These are phyloP conservation scores for Boletus reticulatus DNA, from an alignment of 768 basidiomycete genomes.

Conservation along the genomic window DNA sequence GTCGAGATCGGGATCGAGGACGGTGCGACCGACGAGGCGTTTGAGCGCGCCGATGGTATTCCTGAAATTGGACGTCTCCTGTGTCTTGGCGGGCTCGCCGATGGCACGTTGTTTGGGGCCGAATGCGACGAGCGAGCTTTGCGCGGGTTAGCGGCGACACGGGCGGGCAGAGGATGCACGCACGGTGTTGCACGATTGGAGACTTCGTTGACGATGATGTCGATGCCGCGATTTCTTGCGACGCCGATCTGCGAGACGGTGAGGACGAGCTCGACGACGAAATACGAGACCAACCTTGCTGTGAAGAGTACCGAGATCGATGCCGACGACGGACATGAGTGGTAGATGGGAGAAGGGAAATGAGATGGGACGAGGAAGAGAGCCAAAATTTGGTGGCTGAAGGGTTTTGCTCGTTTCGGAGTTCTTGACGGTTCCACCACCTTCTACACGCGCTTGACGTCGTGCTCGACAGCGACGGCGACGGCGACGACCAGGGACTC, in stretches of 20 bases:
- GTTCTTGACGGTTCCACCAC: conserved; percentile 28
- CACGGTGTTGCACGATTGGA: conserved; percentile 97
- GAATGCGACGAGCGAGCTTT: conserved; percentile 91
- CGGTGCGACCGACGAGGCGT: conserved; percentile 80
- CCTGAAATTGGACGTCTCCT: conserved; percentile 96
- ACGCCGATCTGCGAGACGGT: conserved; percentile 75
- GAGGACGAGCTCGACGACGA: too few species aligned
- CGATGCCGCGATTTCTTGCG: conserved; percentile 93
- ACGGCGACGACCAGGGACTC: background rate
- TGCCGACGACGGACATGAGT: conserved; percentile 87
- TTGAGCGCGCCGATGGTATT: conserved; percentile 96
- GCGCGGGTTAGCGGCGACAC: background rate
- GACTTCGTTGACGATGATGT: conserved; percentile 97
- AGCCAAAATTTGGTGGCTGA: conserved; percentile 12
- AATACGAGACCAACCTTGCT: conserved; percentile 60
- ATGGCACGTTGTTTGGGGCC: conserved; percentile 88
- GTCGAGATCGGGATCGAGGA: conserved; percentile 78
- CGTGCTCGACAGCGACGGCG: background rate
- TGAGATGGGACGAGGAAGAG: too few species aligned
- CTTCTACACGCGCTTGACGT: conserved; percentile 12
- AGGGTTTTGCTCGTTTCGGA: conserved; percentile 21
- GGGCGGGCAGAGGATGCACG: conserved; percentile 31
- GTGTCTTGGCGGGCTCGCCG: conserved; percentile 95
- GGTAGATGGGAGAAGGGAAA: background rate
- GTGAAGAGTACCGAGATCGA: conserved; percentile 89